Conservation (phyloP, 371 early-diverging fungal species). For the Lichtheimia ramosa region DNA sequence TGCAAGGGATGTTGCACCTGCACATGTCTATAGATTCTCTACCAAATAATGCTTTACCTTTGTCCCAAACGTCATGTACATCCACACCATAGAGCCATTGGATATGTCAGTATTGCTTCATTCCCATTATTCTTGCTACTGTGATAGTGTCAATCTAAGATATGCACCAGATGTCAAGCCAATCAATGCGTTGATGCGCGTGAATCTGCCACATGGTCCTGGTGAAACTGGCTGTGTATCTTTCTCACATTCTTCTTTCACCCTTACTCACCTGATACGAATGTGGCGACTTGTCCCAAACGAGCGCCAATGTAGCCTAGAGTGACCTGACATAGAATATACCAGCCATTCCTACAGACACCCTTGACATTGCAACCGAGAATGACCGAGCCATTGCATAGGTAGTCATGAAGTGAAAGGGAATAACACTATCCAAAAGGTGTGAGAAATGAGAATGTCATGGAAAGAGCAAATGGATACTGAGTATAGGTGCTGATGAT, state of each 20-base stretch:
- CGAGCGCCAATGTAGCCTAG: constrained; percentile 32
- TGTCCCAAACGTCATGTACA: constrained; percentile 33
- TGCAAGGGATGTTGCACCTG: constrained; percentile 35
- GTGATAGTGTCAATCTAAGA: constrained; percentile 46
- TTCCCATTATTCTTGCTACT: constrained; percentile 44
- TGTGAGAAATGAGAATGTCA: constrained; percentile 37
- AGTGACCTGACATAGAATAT: constrained; percentile 16
- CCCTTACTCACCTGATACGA: constrained; percentile 6
- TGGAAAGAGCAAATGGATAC: constrained; percentile 22
- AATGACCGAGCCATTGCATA: constrained; percentile 13
- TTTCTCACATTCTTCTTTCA: no score
- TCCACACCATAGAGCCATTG: constrained; percentile 39
- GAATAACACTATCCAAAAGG: constrained; percentile 39
- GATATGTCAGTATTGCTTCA: constrained; percentile 40
- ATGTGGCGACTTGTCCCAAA: constrained; percentile 3
- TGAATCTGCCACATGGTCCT: not conserved
- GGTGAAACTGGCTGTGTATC: constrained; percentile 3
- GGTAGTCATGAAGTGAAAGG: constrained; percentile 22
- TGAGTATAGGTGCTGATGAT: not conserved
- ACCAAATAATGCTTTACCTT: constrained; percentile 51
- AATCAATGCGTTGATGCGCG: constrained; percentile 33
- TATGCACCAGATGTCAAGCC: constrained; percentile 57
- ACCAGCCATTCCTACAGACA: constrained; percentile 20
- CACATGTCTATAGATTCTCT: constrained; percentile 38
- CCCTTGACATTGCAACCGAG: constrained; percentile 1